Evolutionary conservation across 2,329 filamentous ascomycete genomes (phyloP), one percentile per base, ranked within the genome.

Genomic region (Dactylellina parvicollis): DNA sequence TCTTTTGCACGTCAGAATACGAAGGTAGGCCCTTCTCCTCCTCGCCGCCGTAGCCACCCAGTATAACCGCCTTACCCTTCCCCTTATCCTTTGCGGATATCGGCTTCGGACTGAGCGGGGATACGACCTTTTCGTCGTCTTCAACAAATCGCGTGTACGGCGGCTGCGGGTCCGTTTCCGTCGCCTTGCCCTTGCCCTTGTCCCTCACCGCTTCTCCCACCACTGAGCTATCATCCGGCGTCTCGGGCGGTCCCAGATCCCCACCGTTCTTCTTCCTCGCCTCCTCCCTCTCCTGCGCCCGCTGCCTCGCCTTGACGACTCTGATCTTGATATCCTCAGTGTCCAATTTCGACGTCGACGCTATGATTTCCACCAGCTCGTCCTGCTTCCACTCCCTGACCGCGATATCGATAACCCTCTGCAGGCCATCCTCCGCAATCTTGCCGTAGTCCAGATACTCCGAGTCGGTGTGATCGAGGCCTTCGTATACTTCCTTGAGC

Each of bases 11-110:
- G 14, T 65, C 67, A 7, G 60, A 65, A 36, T 72, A 72, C 7
- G 67, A 56, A 14, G 67, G 67, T 7, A 65, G 30, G 2, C 54
- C 67, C 20, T 18, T 54, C 16, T 62, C 66, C 3, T 55, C 44
- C 3, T 60, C 52, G 1, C 60, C 67, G 1, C 49, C 52, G 9
- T 52, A n/a, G 4, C 36, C 16, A 5, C 8, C 32, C n/a, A 65
- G 52, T 16, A 72, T 65, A 34, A 30, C 38, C 4, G 67, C 67
- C n/a, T 72, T 72, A 10, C 67, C 67, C 34, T 72, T 72, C 1
- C 67, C 67, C 26, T 72, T 72, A 28, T 65, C 59, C 26, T 26
- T 65, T 7, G 57, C 66, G 2, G 59, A 65, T 65, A 72, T 65
- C 16, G 59, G 60, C 36, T 55, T 72, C 12, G 59, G 67, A 24